phyloP scores from a whole-genome alignment of 2,329 filamentous ascomycete species.

The Fusarium zealandicum region DNA sequence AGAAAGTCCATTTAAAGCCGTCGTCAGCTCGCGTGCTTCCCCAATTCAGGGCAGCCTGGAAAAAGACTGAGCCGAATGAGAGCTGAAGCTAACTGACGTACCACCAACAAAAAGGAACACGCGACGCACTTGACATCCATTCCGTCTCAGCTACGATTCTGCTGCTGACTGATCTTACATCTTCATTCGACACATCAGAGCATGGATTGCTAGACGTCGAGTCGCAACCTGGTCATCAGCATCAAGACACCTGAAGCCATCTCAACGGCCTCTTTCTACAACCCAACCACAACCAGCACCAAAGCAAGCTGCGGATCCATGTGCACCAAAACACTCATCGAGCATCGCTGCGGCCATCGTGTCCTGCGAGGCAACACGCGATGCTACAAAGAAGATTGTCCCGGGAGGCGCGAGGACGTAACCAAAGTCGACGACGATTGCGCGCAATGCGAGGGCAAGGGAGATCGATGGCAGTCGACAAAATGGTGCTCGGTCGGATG shows the following conservation, averaged over 20 bases:
- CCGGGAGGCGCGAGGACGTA: conserved; percentile 43
- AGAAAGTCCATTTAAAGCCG: neutral
- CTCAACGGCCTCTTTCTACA: neutral
- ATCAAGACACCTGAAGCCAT: conserved; percentile 5
- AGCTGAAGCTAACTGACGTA: neutral
- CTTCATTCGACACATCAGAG: neutral
- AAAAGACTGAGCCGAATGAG: conserved; percentile 1
- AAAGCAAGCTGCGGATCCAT: conserved; percentile 30
- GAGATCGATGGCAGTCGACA: conserved; percentile 42
- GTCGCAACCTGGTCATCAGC: conserved; percentile 1
- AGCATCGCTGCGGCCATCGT: conserved; percentile 49
- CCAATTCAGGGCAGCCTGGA: neutral
- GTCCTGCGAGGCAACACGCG: conserved; percentile 47
- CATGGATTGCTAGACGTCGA: conserved; percentile 2
- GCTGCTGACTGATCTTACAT: neutral
- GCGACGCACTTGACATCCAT: neutral
- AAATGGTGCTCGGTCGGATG: conserved; percentile 50
- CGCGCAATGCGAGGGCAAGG: conserved; percentile 45
- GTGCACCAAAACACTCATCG: conserved; percentile 46
- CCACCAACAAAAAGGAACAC: neutral
- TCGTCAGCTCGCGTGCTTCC: neutral
- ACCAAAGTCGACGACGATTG: conserved; percentile 44
- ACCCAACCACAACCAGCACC: neutral
- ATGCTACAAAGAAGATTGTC: conserved; percentile 46
- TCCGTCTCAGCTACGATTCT: neutral